Base-by-base conservation (phyloP, 2,329 filamentous ascomycete species). In the Apiospora sp. region DNA sequence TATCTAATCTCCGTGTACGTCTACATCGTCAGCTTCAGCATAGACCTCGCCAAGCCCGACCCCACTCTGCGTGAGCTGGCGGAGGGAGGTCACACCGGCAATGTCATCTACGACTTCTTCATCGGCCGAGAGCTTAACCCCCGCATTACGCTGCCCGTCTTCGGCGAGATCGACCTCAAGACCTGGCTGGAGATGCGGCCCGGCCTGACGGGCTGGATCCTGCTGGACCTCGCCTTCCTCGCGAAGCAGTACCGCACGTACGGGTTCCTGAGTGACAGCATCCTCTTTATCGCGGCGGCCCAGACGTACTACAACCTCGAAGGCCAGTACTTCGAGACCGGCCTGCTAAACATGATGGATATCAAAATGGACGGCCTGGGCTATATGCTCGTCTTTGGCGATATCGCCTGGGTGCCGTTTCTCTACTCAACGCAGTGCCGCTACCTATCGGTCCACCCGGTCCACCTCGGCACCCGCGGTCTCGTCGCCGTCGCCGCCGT, bases 111-210 rank as follows among this genome's bases (percentile, higher is more conserved):
- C 82, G 96, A 98, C 83, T 98, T 94, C 91, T 98, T 95, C 84
- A 98, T 98, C 75, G 96, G 96, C 24, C 93, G 96, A 34, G 96
- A 98, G 83, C 91, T 98, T 73, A 98, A 98, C 84, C 96, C 96
- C 3, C 94, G 95, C 68, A 83, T 97, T 73, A 90, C 88, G 0
- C 84, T 98, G 37, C 95, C 95, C 2, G 81, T 97, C 68, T 87
- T 98, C 75, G 94, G 94, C 73, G 93, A 94, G 77, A 87, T 98
- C 69, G 96, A 98, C 80, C 92, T 98, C 83, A 98, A 98, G 84
- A 88, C 92, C 73, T 98, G 92, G 82, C 93, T 93, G 82, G 96
- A 98, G 84, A 87, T 98, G 79, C 92, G 96, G 22, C 96, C 96
- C 0, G 96, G 96, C 68, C 89, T 98, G 87, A 88, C 97, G 69